These are phyloP conservation scores for Pseudopediastrum boryanum DNA, from an alignment of 139 green algal species.

Conservation along the genomic window DNA sequence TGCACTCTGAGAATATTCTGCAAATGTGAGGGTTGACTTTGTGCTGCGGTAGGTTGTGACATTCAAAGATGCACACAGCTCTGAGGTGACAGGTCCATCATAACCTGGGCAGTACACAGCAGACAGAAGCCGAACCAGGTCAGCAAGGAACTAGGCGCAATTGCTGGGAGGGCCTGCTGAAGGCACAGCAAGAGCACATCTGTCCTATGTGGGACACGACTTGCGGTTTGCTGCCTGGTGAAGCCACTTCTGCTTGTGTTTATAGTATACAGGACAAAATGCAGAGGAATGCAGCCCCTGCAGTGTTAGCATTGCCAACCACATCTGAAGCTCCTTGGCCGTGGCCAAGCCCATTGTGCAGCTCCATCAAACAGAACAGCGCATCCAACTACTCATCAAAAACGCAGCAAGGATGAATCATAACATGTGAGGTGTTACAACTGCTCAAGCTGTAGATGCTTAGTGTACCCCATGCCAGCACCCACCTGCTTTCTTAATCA, in stretches of 20 bases:
- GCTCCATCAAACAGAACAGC: not conserved
- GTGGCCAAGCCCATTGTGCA: not conserved
- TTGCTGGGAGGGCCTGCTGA: not conserved
- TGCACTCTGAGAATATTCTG: too few relatives aligned
- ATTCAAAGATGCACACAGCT: slow-evolving; percentile 36
- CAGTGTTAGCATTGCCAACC: not conserved
- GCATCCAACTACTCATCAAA: not conserved
- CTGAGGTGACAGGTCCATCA: slow-evolving; percentile 13
- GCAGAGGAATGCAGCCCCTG: not conserved
- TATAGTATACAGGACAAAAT: not conserved
- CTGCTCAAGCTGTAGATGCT: not conserved
- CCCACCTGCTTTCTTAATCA: slow-evolving; percentile 68
- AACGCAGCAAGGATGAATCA: not conserved
- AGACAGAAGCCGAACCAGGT: not conserved
- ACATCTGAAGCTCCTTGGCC: slow-evolving; percentile 3
- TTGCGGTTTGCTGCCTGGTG: not conserved
- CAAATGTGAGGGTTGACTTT: slow-evolving; percentile 40
- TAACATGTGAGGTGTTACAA: not conserved
- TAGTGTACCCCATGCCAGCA: not conserved
- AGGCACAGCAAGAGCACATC: not conserved
- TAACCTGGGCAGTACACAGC: slow-evolving; percentile 42
- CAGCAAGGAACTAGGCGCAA: not conserved
- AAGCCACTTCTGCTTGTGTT: not conserved
- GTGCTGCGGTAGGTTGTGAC: slow-evolving; percentile 63
- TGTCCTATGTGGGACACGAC: not conserved